Conservation (phyloP, 75 land plant species). For the Sequoiadendron giganteum region DNA sequence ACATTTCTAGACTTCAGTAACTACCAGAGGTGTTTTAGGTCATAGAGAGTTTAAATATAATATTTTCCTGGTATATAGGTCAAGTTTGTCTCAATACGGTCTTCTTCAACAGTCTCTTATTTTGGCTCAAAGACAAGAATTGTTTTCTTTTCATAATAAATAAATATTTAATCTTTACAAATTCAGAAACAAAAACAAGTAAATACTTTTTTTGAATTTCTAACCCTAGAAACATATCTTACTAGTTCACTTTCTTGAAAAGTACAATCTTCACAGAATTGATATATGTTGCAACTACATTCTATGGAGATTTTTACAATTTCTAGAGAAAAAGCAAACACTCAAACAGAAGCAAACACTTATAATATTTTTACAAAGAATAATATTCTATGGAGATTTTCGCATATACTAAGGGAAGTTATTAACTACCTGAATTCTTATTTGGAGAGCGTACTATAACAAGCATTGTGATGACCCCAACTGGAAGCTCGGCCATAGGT, state of each 20-base stretch:
- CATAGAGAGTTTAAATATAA: too few relatives aligned
- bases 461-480: conserved; percentile 55
- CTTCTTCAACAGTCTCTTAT: not conserved
- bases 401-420: not conserved
- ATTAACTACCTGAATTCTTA: not conserved
- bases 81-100: too few relatives aligned
- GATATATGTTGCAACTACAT: not conserved
- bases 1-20: too few relatives aligned
- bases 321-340: not conserved
- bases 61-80: too few relatives aligned
- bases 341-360: too few relatives aligned
- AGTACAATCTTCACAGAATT: not conserved
- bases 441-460: conserved; percentile 43
- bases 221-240: not conserved
- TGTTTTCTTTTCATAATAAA: not conserved
- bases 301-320: not conserved
- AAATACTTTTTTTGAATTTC: not conserved
- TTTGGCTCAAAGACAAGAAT: not conserved
- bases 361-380: not conserved
- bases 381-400: not conserved
- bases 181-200: not conserved
- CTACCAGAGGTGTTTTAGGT: too few relatives aligned
- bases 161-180: not conserved
- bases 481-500: conserved; percentile 48
- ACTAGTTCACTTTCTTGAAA: not conserved